Evolutionary conservation across 352 stramenopile species (phyloP), one percentile per base, ranked within the genome.

Genomic region (Phytophthora aleatoria): DNA sequence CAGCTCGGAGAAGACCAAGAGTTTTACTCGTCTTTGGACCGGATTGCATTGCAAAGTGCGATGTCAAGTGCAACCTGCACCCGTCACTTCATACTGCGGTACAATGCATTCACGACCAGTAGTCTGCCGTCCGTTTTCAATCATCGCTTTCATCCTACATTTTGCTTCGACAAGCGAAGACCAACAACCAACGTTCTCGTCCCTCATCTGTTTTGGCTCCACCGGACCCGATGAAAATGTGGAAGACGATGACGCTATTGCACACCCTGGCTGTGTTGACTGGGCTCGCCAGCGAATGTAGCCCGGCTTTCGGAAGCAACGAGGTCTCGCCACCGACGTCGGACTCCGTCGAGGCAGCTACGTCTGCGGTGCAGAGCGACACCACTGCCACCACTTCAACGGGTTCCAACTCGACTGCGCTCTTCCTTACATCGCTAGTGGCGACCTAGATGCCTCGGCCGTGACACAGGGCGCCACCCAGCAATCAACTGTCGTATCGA

Each of bases 161-260:
- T 63, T 67, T 59, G 31, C 64, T 64, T 71, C 50, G 42, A 57
- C 28, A 43, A 57, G 24, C 63, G 44, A 52, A 67, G 64, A 67
- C 50, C 44, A 28, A 20, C 48, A 26, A 44, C 38, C 6, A 30
- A 41, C 1, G 10, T 24, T 33, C 38, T 44, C 35, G 39, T 16
- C 15, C 31, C 48, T 24, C 33, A 33, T 15, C 47, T 11, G 9
- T n/a, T 26, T 8, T 12, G 2, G 47, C 2, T 43, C 35, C 13
- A 12, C 27, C 20, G 20, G 24, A 24, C n/a, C 8, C 30, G 6
- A 67, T 71, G 64, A 57, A 61, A 12, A 10, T 58, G 41, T 58
- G 44, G 44, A 67, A 54, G 33, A 42, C 51, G 16, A 33, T 38
- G 38, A 59, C 51, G 33, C 16, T 67, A 24, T 27, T 71, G 36